Percentiles rank a stretch among this genome's conserved stretches.
Evolutionary conservation across 495 filamentous ascomycete species (phyloP).

Genomic region (Neurospora sp.): DNA sequence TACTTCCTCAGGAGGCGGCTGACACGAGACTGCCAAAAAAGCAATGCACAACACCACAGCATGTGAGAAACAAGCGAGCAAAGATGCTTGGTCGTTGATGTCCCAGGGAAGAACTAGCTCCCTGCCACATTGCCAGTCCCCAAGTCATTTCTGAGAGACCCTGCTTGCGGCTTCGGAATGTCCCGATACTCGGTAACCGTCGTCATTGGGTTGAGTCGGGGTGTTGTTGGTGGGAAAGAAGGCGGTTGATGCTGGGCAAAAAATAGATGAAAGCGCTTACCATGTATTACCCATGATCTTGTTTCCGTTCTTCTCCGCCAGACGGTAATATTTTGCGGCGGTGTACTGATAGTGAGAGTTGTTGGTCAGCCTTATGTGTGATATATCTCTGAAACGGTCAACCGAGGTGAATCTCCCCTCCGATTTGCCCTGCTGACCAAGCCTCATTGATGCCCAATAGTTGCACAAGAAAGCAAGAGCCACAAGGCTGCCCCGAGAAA

Average conservation of each 20-base stretch:
- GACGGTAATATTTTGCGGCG: conserved; percentile 86
- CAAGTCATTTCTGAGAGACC: background rate
- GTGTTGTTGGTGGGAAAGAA: background rate
- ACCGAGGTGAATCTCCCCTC: conserved; percentile 8
- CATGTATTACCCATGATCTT: conserved; percentile 92
- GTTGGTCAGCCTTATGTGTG: conserved; percentile 30
- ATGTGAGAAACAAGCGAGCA: background rate
- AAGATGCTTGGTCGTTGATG: background rate
- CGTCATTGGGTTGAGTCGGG: background rate
- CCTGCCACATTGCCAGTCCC: background rate
- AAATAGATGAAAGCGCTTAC: conserved; percentile 44
- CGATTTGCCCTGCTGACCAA: conserved; percentile 10
- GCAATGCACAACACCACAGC: background rate
- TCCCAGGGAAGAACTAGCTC: background rate
- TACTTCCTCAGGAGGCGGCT: background rate
- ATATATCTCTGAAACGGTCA: conserved; percentile 9
- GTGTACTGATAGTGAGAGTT: conserved; percentile 48
- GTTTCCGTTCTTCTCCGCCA: conserved; percentile 78
- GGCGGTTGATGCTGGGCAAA: background rate
- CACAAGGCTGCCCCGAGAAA: background rate
- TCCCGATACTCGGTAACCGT: background rate
- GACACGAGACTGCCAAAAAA: background rate
- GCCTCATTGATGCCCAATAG: conserved; percentile 34
- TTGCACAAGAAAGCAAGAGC: background rate
- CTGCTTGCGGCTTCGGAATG: background rate